phyloP scores from a whole-genome alignment of 306 rosid species.

The Hippophae tibetana region DNA sequence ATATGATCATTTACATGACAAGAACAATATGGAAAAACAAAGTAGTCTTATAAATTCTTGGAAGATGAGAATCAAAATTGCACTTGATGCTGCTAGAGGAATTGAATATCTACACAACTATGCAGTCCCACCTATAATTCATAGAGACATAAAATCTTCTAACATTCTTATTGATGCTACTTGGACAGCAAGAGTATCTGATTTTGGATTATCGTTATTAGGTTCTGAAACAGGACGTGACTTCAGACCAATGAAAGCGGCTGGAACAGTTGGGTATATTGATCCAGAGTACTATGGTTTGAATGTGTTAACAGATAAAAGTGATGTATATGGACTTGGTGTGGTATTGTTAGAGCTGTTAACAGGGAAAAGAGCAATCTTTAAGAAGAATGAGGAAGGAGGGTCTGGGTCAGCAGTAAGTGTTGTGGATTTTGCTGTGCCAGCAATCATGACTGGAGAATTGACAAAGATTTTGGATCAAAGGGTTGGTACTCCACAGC shows the following conservation, averaged over 20 bases:
- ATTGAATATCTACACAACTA: conserved; percentile 86
- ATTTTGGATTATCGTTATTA: conserved; percentile 76
- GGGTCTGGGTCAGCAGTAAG: conserved; percentile 37
- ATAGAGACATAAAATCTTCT: conserved; percentile 81
- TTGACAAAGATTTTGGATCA: conserved; percentile 52
- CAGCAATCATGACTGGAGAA: conserved; percentile 62
- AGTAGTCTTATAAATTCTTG: conserved; percentile 57
- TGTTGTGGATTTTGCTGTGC: conserved; percentile 72
- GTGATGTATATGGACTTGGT: conserved; percentile 90
- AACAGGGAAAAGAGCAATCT: conserved; percentile 88
- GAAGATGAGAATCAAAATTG: conserved; percentile 82
- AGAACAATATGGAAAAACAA: conserved; percentile 49
- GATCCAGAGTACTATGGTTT: conserved; percentile 96
- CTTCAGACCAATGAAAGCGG: conserved; percentile 49
- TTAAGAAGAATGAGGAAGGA: conserved; percentile 43
- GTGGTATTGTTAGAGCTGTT: conserved; percentile 72
- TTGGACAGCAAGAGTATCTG: conserved; percentile 84
- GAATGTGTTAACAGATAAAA: conserved; percentile 73
- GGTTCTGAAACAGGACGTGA: conserved; percentile 53
- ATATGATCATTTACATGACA: conserved; percentile 65
- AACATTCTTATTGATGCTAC: conserved; percentile 62
- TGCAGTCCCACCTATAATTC: conserved; percentile 92
- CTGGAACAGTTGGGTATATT: conserved; percentile 84
- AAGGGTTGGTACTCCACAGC: conserved; percentile 57
- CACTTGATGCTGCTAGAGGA: conserved; percentile 82